A percentile compares a stretch with the other conserved stretches of the same genome.
phyloP scores from a whole-genome alignment of 257 asterid genomes.

The Petunia axillaris region DNA sequence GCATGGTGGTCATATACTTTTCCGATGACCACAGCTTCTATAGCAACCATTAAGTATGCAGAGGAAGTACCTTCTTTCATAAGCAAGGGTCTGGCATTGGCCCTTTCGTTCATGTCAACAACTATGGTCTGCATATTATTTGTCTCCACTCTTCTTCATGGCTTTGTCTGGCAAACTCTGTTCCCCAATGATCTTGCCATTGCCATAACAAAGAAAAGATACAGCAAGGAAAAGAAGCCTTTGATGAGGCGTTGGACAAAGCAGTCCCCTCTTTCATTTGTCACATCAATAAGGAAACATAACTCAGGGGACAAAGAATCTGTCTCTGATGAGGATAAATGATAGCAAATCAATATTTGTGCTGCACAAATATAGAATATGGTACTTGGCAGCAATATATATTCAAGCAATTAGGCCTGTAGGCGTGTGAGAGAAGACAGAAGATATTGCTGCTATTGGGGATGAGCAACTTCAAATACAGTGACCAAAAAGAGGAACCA shows the following conservation, averaged over 20 bases:
- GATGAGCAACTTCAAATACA: neutral
- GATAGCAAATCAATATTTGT: neutral
- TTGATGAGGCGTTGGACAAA: slow-evolving; percentile 67
- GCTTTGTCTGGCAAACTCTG: slow-evolving; percentile 68
- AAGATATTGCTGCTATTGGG: neutral
- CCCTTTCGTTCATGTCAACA: slow-evolving; percentile 77
- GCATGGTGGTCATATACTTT: slow-evolving; percentile 99
- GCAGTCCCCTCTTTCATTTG: slow-evolving; percentile 64
- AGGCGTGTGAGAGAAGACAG: neutral
- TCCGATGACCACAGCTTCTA: slow-evolving; percentile 94
- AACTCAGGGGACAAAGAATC: slow-evolving; percentile 42
- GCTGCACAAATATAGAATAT: neutral
- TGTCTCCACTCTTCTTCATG: slow-evolving; percentile 81
- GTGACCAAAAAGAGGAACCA: slow-evolving; percentile 4
- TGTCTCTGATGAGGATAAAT: slow-evolving; percentile 43
- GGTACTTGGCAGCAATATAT: neutral
- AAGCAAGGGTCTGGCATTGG: slow-evolving; percentile 63
- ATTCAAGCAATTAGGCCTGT: neutral
- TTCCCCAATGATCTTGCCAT: slow-evolving; percentile 96
- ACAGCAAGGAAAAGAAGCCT: slow-evolving; percentile 57
- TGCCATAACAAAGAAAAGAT: slow-evolving; percentile 72
- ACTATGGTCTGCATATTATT: slow-evolving; percentile 71
- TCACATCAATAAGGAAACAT: slow-evolving; percentile 48
- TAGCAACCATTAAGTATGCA: slow-evolving; percentile 91
- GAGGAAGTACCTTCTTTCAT: slow-evolving; percentile 61